A percentile compares a stretch with the other conserved stretches of the same genome.
phyloP scores from a whole-genome alignment of 768 basidiomycete genomes.

The Daedaleopsis sinensis region DNA sequence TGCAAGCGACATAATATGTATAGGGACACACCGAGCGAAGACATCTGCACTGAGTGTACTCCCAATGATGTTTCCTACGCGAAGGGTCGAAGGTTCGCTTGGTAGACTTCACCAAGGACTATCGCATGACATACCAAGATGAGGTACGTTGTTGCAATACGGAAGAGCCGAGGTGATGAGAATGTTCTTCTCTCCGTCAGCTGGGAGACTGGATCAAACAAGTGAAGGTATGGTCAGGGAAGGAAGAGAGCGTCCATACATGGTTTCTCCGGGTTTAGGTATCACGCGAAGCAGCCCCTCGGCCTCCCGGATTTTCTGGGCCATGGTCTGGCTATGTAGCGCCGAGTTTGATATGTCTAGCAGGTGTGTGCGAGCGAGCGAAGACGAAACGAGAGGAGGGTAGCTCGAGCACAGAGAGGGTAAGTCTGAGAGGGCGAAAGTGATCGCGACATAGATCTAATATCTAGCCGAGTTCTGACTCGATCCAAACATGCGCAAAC shows the following conservation, averaged over 20 bases:
- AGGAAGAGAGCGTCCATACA: conserved; percentile 36
- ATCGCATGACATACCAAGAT: conserved; percentile 65
- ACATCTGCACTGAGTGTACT: conserved; percentile 98
- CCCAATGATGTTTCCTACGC: conserved; percentile 84
- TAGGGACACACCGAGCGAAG: conserved; percentile 78
- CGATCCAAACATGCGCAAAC: conserved; percentile 18
- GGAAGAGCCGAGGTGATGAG: conserved; percentile 95
- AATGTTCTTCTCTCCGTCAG: conserved; percentile 84
- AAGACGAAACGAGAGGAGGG: background rate
- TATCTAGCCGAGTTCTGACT: conserved; percentile 21
- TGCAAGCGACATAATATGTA: background rate
- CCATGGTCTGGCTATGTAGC: conserved; percentile 24
- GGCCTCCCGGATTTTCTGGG: conserved; percentile 44
- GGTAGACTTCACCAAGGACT: conserved; percentile 16
- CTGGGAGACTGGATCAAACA: conserved; percentile 58
- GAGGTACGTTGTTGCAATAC: conserved; percentile 96
- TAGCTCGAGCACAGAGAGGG: background rate
- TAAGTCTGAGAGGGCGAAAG: background rate
- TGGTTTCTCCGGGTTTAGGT: conserved; percentile 45
- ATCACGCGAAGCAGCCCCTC: conserved; percentile 47
- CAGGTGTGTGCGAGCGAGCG: background rate
- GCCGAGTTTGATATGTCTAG: background rate
- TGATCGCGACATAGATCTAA: conserved; percentile 13
- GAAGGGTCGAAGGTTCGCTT: background rate
- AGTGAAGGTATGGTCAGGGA: background rate